Percentiles rank a stretch among this genome's conserved stretches.
Conservation (phyloP, 1,284 basidiomycete genomes). For the Tilletiopsis washingtonensis region DNA sequence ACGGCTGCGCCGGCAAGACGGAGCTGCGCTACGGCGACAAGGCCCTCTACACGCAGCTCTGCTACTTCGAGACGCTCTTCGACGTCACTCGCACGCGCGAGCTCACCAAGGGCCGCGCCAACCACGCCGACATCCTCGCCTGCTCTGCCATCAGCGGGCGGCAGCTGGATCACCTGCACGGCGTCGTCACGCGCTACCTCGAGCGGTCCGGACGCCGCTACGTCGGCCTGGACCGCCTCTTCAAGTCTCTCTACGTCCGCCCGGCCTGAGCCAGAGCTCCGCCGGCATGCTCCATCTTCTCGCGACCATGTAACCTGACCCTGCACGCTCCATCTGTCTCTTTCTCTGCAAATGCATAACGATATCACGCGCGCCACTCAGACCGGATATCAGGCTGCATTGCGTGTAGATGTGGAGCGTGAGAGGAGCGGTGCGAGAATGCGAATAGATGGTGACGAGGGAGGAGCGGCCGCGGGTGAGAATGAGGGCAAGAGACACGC, state of each 20-base stretch:
- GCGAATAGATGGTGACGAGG: too few relatives aligned
- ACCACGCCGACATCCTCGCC: constrained; percentile 20
- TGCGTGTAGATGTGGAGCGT: too few relatives aligned
- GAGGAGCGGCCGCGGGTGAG: too few relatives aligned
- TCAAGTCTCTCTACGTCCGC: constrained; percentile 4
- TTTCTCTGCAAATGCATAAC: too few relatives aligned
- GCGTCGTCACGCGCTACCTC: constrained; percentile 32
- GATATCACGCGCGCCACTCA: too few relatives aligned
- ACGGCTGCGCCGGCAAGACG: constrained; percentile 27
- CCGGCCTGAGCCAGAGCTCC: too few relatives aligned
- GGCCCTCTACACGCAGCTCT: constrained; percentile 41
- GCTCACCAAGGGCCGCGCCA: constrained; percentile 7
- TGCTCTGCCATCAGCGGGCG: constrained; percentile 4
- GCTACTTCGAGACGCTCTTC: constrained; percentile 37
- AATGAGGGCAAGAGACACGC: too few relatives aligned
- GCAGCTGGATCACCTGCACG: constrained; percentile 3
- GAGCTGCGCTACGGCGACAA: constrained; percentile 34
- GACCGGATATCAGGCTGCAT: too few relatives aligned
- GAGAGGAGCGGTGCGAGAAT: too few relatives aligned
- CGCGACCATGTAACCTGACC: too few relatives aligned
- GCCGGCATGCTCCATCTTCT: too few relatives aligned
- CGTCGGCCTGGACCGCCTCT: constrained; percentile 37
- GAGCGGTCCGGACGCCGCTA: constrained; percentile 35
- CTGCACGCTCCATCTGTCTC: too few relatives aligned
- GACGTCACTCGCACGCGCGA: constrained; percentile 13